Evolutionary conservation across 257 asterid species (phyloP), one percentile per base, ranked within the genome.

Genomic region (Fraxinus anomala): DNA sequence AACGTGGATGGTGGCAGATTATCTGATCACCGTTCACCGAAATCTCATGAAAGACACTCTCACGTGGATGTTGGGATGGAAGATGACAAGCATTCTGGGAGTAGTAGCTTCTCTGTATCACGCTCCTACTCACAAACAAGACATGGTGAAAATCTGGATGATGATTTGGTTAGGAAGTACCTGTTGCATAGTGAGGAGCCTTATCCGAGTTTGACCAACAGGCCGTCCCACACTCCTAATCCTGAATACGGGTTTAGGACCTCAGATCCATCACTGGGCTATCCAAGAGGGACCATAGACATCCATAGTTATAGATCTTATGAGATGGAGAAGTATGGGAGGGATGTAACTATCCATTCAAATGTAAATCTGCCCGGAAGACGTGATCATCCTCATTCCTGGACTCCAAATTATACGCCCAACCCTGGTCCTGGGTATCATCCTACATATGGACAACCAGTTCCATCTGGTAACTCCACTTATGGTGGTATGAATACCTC

Each of bases 401-500:
- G 71, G 76, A 44, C 34, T 49, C 90, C 74, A 13, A 51, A 34
- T 54, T 28, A 44, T 19, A 72, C 75, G 4, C 72, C 79, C 37
- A 75, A 34, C 74, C 31, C 74, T 8, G 16, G 14, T 0, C 21
- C 87, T n/a, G 83, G 12, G 16, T 44, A 73, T 36, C 68, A 78
- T 40, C 36, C 90, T 51, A 19, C 77, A 1, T 79, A 76, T 70
- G 61, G 81, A 11, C 87, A 68, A 36, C 54, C 42, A 13, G 80
- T 73, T 77, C 73, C 80, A 31, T 59, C 73, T 47, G 72, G 73
- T 1, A 47, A 61, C 70, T 21, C 88, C 36, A 26, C 65, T 12
- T 79, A 85, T 37, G 81, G 73, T 42, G 77, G 83, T 61, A 76
- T 75, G 79, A 80, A 59, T 56, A 63, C 85, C 5, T 85, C 92